Percentiles rank a stretch among this genome's conserved stretches.
Evolutionary conservation across 1,284 basidiomycete species (phyloP).

Genomic region (Ganoderma lingzhi): DNA sequence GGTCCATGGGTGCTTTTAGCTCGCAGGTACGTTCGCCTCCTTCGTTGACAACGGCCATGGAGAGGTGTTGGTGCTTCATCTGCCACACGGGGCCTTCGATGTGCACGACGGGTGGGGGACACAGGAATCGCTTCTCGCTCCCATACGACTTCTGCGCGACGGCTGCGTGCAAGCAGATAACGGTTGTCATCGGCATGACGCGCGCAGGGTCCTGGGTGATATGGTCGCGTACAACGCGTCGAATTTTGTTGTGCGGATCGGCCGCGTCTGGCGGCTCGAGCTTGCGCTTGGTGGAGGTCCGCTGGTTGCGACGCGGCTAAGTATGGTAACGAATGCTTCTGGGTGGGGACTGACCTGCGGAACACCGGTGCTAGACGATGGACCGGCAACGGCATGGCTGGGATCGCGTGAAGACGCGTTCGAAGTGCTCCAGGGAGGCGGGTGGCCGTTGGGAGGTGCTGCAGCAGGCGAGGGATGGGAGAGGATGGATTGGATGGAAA

Average conservation of each 20-base stretch:
- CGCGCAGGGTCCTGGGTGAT: slow-evolving; percentile 75
- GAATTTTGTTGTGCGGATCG: slow-evolving; percentile 80
- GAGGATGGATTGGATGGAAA: slow-evolving; percentile 49
- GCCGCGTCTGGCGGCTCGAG: slow-evolving; percentile 71
- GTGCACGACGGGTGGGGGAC: slow-evolving; percentile 88
- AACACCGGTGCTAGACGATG: slow-evolving; percentile 17
- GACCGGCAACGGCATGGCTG: slow-evolving; percentile 22
- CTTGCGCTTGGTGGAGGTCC: slow-evolving; percentile 71
- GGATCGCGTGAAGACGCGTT: slow-evolving; percentile 31
- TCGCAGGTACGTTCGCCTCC: slow-evolving; percentile 83
- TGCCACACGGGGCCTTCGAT: slow-evolving; percentile 87
- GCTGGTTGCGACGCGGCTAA: slow-evolving; percentile 33
- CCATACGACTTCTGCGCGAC: slow-evolving; percentile 94
- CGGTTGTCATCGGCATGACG: slow-evolving; percentile 86
- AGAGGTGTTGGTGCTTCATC: slow-evolving; percentile 80
- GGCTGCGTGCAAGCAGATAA: slow-evolving; percentile 87
- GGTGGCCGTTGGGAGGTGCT: slow-evolving; percentile 42
- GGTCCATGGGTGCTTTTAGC: slow-evolving; percentile 82
- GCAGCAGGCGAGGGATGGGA: slow-evolving; percentile 43
- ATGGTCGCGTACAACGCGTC: slow-evolving; percentile 82
- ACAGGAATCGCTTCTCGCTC: slow-evolving; percentile 90
- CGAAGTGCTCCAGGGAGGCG: slow-evolving; percentile 32
- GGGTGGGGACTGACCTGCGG: slow-evolving; percentile 24
- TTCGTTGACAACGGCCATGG: slow-evolving; percentile 88
- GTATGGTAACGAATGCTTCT: slow-evolving; percentile 12